Evolutionary conservation across 179 eudicot genomes (phyloP).

Genomic region (Spergularia azorica): DNA sequence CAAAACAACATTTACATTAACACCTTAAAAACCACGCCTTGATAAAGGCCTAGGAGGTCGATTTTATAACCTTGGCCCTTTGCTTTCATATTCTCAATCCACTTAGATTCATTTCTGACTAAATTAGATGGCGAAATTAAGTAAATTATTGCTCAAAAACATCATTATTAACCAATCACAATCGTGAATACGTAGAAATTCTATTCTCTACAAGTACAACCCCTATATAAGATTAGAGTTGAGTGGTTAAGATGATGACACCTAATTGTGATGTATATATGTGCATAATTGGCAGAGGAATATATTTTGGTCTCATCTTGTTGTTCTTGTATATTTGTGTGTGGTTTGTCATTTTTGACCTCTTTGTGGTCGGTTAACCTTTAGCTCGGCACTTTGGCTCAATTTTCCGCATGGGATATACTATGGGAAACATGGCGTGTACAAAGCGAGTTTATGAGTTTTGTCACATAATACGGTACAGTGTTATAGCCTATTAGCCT

Average conservation of each 20-base stretch:
- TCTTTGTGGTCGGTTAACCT: constrained; percentile 18
- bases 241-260: constrained; percentile 10
- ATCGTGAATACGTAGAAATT: not conserved
- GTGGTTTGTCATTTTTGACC: constrained; percentile 4
- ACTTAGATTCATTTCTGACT: no score
- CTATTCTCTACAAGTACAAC: not conserved
- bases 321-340: not conserved
- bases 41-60: no score
- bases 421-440: no score
- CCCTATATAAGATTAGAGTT: not conserved
- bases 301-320: constrained; percentile 10
- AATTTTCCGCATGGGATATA: not conserved
- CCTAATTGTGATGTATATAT: not conserved
- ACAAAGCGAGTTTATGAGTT: no score
- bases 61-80: no score
- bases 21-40: no score
- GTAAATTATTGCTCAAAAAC: not conserved
- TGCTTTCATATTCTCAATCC: no score
- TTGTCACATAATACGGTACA: no score
- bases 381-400: not conserved
- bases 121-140: not conserved
- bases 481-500: no score
- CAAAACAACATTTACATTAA: no score
- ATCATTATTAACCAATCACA: constrained; percentile 5
- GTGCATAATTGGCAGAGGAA: not conserved